These are phyloP conservation scores for Penicillium riverlandense DNA, from an alignment of 495 filamentous ascomycete species.

Conservation along the genomic window DNA sequence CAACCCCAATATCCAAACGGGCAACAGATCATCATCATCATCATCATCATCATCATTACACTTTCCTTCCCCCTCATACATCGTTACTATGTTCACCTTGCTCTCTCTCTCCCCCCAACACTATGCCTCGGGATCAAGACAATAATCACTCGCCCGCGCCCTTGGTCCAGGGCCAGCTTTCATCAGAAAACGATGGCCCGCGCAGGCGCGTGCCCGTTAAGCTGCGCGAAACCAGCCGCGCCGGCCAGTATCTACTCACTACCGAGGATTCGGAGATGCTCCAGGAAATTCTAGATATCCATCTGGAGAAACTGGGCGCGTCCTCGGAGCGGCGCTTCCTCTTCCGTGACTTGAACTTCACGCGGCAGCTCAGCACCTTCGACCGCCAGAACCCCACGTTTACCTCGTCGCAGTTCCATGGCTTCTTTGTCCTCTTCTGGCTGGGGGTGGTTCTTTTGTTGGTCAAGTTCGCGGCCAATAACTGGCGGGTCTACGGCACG, in stretches of 20 bases:
- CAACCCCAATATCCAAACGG: too few relatives aligned
- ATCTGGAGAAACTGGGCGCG: slow-evolving; percentile 35
- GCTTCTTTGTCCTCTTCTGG: slow-evolving; percentile 75
- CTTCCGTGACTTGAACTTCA: slow-evolving; percentile 62
- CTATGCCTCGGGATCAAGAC: too few relatives aligned
- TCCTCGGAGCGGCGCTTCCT: slow-evolving; percentile 35
- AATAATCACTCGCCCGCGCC: too few relatives aligned
- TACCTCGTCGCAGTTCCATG: slow-evolving; percentile 56
- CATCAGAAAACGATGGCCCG: not conserved
- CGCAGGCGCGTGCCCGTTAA: slow-evolving; percentile 31
- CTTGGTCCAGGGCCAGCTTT: too few relatives aligned
- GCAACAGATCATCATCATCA: too few relatives aligned
- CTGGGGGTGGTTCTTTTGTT: slow-evolving; percentile 55
- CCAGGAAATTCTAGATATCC: slow-evolving; percentile 13
- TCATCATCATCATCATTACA: too few relatives aligned
- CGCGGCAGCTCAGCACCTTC: slow-evolving; percentile 60
- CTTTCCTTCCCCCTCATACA: too few relatives aligned
- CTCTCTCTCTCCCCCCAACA: too few relatives aligned
- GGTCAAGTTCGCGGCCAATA: slow-evolving; percentile 55
- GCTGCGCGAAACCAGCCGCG: slow-evolving; percentile 36
- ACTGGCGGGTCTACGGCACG: slow-evolving; percentile 54
- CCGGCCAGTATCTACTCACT: slow-evolving; percentile 44
- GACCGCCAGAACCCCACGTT: slow-evolving; percentile 56
- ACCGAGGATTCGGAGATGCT: slow-evolving; percentile 51
- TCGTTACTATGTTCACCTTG: too few relatives aligned